phyloP scores from a whole-genome alignment of 2,329 filamentous ascomycete genomes.

The Mycosphaerella arachidis region DNA sequence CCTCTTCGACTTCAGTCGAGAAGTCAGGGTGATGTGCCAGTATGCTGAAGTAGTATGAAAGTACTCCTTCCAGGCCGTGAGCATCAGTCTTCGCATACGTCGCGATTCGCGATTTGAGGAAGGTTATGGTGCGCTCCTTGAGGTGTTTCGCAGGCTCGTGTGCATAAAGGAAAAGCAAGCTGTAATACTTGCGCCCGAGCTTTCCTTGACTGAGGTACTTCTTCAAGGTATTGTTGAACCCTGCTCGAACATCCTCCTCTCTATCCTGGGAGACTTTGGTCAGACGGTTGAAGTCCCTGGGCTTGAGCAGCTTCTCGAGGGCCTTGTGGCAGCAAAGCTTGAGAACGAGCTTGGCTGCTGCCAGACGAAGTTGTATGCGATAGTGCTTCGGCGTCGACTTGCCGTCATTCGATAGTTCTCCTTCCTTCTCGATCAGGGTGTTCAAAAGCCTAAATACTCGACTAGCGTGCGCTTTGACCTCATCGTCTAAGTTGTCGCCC shows the following conservation, averaged over 20 bases:
- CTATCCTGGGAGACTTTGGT: slow-evolving; percentile 77
- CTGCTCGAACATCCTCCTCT: slow-evolving; percentile 66
- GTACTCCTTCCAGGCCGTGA: slow-evolving; percentile 70
- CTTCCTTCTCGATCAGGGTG: slow-evolving; percentile 67
- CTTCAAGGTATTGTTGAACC: slow-evolving; percentile 80
- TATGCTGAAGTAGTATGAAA: slow-evolving; percentile 78
- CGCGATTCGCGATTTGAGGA: slow-evolving; percentile 77
- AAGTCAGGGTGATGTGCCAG: slow-evolving; percentile 95
- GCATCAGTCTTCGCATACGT: slow-evolving; percentile 53
- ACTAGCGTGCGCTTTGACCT: slow-evolving; percentile 51
- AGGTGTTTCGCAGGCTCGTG: slow-evolving; percentile 78
- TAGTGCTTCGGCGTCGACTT: slow-evolving; percentile 72
- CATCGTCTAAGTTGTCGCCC: slow-evolving; percentile 33
- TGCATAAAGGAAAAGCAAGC: slow-evolving; percentile 82
- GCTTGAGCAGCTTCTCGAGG: slow-evolving; percentile 70
- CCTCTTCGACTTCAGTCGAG: slow-evolving; percentile 53
- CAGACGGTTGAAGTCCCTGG: slow-evolving; percentile 73
- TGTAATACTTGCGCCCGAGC: slow-evolving; percentile 74
- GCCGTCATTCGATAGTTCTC: slow-evolving; percentile 68
- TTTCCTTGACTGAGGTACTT: slow-evolving; percentile 76
- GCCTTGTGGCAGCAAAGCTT: slow-evolving; percentile 76
- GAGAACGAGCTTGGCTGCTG: slow-evolving; percentile 71
- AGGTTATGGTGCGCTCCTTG: slow-evolving; percentile 73
- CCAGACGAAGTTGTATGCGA: slow-evolving; percentile 72
- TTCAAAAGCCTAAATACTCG: slow-evolving; percentile 76